These are phyloP conservation scores for Pichia sp. DNA, from an alignment of 1,139 yeast genomes.

Conservation along the genomic window DNA sequence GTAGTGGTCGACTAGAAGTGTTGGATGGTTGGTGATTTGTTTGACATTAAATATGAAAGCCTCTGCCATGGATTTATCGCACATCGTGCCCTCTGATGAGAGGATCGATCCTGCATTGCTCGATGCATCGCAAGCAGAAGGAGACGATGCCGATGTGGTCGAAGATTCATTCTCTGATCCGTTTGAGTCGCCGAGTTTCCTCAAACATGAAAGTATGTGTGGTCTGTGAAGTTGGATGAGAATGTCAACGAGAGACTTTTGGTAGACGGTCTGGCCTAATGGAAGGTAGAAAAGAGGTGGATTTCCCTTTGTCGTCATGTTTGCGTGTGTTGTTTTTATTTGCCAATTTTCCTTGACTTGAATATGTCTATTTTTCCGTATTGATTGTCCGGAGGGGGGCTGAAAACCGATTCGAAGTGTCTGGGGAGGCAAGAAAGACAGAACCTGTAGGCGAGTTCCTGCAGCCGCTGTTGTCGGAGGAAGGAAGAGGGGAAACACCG, in stretches of 20 bases:
- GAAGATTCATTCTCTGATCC: not conserved
- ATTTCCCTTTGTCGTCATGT: not conserved
- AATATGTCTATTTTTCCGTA: not conserved
- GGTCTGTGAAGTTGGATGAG: constrained; percentile 50
- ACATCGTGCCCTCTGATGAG: constrained; percentile 18
- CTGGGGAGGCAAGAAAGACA: no score
- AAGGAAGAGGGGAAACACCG: no score
- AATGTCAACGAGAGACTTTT: constrained; percentile 54
- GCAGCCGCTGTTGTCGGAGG: no score
- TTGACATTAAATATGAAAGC: constrained; percentile 50
- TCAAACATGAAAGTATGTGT: constrained; percentile 28
- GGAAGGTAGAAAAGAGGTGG: constrained; percentile 50
- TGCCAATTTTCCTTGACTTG: not conserved
- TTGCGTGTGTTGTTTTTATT: not conserved
- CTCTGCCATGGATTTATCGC: constrained; percentile 35
- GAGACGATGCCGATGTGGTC: not conserved
- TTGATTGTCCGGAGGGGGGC: no score
- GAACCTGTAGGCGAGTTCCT: no score
- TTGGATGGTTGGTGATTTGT: constrained; percentile 60
- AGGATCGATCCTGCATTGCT: no score
- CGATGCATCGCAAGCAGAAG: not conserved
- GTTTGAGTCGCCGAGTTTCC: constrained; percentile 11
- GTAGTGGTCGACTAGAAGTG: constrained; percentile 69
- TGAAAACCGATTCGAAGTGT: no score
- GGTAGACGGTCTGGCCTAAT: constrained; percentile 52